Evolutionary conservation across 164 flowering plant species (phyloP).

Genomic region (Santalum album): DNA sequence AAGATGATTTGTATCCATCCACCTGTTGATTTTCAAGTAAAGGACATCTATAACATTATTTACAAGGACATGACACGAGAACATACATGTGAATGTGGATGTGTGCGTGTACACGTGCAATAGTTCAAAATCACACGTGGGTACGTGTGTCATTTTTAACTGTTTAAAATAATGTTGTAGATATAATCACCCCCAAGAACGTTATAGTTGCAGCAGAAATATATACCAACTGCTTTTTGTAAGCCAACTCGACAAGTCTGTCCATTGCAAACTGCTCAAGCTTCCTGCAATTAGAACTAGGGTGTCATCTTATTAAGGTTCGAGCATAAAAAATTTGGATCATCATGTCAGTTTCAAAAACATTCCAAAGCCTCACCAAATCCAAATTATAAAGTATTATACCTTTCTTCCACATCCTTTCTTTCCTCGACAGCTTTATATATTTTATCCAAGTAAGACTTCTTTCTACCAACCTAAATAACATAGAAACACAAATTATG

Average conservation of each 20-base stretch:
- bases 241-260: conserved; percentile 67
- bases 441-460: conserved; percentile 32
- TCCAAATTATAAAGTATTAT: conserved; percentile 4
- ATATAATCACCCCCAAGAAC: background rate
- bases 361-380: background rate
- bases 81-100: no score
- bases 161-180: background rate
- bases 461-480: conserved; percentile 47
- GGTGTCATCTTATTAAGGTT: background rate
- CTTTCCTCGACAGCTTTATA: conserved; percentile 31
- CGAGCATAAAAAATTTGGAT: background rate
- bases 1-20: no score
- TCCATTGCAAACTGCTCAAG: conserved; percentile 73
- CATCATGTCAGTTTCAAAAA: background rate
- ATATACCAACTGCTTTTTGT: conserved; percentile 60
- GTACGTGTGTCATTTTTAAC: background rate
- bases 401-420: conserved; percentile 41
- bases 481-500: conserved; percentile 1
- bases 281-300: conserved; percentile 36
- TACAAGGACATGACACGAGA: no score
- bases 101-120: no score
- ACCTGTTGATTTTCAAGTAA: no score
- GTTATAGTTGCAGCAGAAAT: background rate
- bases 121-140: no score
- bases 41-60: no score